Evolutionary conservation across 192 early-diverging fungal genomes (phyloP).

Genomic region (Entomortierella lignicola): DNA sequence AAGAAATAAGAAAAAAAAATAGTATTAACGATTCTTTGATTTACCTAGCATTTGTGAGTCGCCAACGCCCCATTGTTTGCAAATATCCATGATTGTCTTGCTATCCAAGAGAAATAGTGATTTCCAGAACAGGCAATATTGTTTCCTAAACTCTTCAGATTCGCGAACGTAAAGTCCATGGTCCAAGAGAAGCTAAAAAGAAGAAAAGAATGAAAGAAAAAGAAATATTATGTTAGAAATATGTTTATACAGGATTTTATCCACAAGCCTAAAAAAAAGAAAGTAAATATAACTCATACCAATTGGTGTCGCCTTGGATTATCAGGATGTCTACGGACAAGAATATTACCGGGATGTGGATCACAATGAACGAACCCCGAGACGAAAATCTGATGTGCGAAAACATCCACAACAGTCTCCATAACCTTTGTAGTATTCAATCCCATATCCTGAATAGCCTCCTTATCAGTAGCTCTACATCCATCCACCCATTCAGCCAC

Average conservation of each 20-base stretch:
- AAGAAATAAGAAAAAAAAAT: neutral
- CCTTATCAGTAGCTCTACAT: conserved; percentile 72
- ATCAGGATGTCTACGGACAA: conserved; percentile 76
- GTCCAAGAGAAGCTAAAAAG: conserved; percentile 79
- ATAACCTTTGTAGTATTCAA: conserved; percentile 64
- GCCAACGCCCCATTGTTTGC: conserved; percentile 74
- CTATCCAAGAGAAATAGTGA: conserved; percentile 81
- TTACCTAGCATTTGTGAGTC: conserved; percentile 70
- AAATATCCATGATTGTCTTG: conserved; percentile 71
- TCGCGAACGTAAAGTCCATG: conserved; percentile 93
- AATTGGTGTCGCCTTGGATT: conserved; percentile 55
- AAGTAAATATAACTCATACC: conserved; percentile 17
- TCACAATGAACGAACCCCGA: conserved; percentile 92
- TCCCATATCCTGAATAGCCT: conserved; percentile 52
- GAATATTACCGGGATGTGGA: conserved; percentile 87
- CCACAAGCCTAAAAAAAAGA: neutral
- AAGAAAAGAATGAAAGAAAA: neutral
- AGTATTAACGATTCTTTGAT: too few relatives aligned
- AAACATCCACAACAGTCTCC: conserved; percentile 80
- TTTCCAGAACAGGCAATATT: conserved; percentile 91
- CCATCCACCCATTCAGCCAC: conserved; percentile 94
- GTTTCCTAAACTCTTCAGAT: conserved; percentile 71
- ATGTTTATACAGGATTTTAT: neutral
- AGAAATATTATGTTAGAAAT: neutral
- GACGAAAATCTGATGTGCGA: conserved; percentile 89